Conservation (phyloP, 2,329 filamentous ascomycete species). For the Zalaria obscura region DNA sequence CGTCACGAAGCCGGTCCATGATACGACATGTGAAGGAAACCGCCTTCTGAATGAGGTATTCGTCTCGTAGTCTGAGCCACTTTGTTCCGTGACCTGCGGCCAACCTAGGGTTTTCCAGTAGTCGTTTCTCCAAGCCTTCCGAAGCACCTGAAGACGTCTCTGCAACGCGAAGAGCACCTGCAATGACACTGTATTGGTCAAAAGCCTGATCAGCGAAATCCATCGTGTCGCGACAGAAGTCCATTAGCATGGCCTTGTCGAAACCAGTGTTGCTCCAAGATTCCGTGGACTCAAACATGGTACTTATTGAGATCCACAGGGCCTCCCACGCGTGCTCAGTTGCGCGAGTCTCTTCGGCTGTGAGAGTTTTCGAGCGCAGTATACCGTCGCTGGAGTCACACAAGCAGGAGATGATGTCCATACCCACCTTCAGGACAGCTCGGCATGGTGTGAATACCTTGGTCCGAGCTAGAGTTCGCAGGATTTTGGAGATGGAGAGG, state of each 20-base stretch:
- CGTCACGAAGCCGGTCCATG: slow-evolving; percentile 64
- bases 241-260: slow-evolving; percentile 67
- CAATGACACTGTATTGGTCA: slow-evolving; percentile 70
- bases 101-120: slow-evolving; percentile 50
- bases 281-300: slow-evolving; percentile 73
- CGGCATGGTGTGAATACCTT: slow-evolving; percentile 46
- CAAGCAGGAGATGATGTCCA: slow-evolving; percentile 48
- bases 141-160: slow-evolving; percentile 21
- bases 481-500: slow-evolving; percentile 40
- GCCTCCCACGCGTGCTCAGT: slow-evolving; percentile 70
- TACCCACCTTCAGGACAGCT: slow-evolving; percentile 45
- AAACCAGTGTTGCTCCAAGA: slow-evolving; percentile 60
- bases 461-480: slow-evolving; percentile 40
- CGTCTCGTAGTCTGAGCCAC: slow-evolving; percentile 82
- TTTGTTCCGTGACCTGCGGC: slow-evolving; percentile 59
- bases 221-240: slow-evolving; percentile 91
- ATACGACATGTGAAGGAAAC: slow-evolving; percentile 76
- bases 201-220: slow-evolving; percentile 80
- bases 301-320: slow-evolving; percentile 68
- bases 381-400: slow-evolving; percentile 50
- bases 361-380: slow-evolving; percentile 42
- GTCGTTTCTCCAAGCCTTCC: slow-evolving; percentile 30
- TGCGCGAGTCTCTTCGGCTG: slow-evolving; percentile 45
- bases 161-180: slow-evolving; percentile 47
- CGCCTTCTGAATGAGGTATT: slow-evolving; percentile 69